A percentile compares a stretch with the other conserved stretches of the same genome.
Evolutionary conservation across 768 basidiomycete species (phyloP).

Genomic region (Cyathus striatus): DNA sequence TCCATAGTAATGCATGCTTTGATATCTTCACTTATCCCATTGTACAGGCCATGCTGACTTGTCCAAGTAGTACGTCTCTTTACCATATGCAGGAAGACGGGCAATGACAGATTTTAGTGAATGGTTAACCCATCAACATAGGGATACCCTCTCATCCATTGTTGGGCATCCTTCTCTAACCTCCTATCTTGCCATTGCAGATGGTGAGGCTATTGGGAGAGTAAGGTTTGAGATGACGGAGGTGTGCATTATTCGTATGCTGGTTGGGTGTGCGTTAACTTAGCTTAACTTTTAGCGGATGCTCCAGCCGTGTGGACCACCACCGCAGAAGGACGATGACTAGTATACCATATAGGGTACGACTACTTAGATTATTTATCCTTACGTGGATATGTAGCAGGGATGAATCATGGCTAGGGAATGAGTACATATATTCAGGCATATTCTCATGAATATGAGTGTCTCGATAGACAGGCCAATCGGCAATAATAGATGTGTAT

Average conservation of each 20-base stretch:
- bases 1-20: slow-evolving; percentile 1
- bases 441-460: too few species aligned
- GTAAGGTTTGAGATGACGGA: slow-evolving; percentile 94
- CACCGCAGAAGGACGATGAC: slow-evolving; percentile 85
- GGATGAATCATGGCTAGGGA: too few species aligned
- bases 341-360: too few species aligned
- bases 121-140: slow-evolving; percentile 96
- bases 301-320: slow-evolving; percentile 93
- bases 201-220: slow-evolving; percentile 88
- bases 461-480: too few species aligned
- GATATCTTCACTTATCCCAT: slow-evolving; percentile 5
- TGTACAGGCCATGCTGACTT: slow-evolving; percentile 86
- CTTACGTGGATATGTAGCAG: too few species aligned
- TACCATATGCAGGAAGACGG: slow-evolving; percentile 6
- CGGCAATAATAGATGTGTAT: too few species aligned
- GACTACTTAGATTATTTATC: too few species aligned
- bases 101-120: slow-evolving; percentile 51
- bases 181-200: slow-evolving; percentile 88
- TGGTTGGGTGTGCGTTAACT: slow-evolving; percentile 3
- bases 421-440: too few species aligned
- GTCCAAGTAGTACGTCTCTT: slow-evolving; percentile 79
- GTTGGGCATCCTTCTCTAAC: slow-evolving; percentile 84
- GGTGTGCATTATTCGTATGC: slow-evolving; percentile 38
- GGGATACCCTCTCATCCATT: slow-evolving; percentile 91
- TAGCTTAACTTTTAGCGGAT: slow-evolving; percentile 54